These are phyloP conservation scores for Alisma plantagoaquatica DNA, from an alignment of 106 monocot genomes.

Conservation along the genomic window DNA sequence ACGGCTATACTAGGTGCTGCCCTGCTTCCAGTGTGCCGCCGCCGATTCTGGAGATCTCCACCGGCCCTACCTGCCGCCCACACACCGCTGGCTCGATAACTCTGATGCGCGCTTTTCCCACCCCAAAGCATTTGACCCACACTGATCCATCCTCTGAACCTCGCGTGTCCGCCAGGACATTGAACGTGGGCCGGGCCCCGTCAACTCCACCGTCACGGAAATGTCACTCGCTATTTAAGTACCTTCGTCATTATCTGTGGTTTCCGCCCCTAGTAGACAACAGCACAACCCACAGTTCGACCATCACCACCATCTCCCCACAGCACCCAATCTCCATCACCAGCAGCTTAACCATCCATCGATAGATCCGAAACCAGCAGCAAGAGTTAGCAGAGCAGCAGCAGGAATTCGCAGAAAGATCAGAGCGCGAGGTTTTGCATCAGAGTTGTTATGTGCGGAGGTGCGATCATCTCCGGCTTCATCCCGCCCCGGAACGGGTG, in stretches of 20 bases:
- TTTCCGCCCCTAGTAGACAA: neutral
- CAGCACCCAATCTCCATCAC: neutral
- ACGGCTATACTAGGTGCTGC: neutral
- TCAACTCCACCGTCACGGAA: neutral
- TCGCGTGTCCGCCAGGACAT: neutral
- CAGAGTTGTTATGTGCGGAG: slow-evolving; percentile 10
- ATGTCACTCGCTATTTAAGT: neutral
- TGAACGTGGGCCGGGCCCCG: neutral
- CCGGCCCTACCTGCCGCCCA: too few relatives aligned
- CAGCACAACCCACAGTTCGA: neutral
- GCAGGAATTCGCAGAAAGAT: too few relatives aligned
- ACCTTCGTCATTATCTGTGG: too few relatives aligned
- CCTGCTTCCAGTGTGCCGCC: neutral
- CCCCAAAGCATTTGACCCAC: neutral
- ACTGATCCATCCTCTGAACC: neutral
- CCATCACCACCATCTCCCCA: neutral
- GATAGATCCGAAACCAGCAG: neutral
- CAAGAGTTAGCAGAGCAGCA: too few relatives aligned
- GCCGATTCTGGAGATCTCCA: neutral
- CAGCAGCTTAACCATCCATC: neutral
- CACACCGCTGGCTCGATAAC: too few relatives aligned
- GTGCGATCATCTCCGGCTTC: slow-evolving; percentile 8
- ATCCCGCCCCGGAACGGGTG: neutral
- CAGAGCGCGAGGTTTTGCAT: too few relatives aligned
- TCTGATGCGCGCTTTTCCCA: too few relatives aligned